phyloP scores from a whole-genome alignment of 768 basidiomycete species.

The Pholiota molesta region DNA sequence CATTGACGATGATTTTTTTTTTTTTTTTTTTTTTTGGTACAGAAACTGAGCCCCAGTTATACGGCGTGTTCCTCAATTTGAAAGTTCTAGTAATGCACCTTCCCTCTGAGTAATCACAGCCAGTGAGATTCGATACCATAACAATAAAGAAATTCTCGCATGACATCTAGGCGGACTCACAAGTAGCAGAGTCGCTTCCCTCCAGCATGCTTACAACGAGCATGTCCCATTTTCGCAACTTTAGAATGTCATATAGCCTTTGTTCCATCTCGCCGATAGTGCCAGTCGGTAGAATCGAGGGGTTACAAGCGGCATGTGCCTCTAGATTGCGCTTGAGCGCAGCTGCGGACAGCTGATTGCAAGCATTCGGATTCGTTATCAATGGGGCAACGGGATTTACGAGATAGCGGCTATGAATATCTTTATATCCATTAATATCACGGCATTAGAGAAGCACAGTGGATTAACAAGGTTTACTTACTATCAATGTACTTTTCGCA shows the following conservation, averaged over 20 bases:
- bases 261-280: conserved; percentile 51
- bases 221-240: conserved; percentile 51
- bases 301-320: conserved; percentile 54
- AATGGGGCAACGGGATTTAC: conserved; percentile 51
- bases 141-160: background rate
- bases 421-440: conserved; percentile 29
- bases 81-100: too few species aligned
- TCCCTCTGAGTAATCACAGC: too few species aligned
- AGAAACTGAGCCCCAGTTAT: too few species aligned
- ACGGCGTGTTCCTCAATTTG: too few species aligned
- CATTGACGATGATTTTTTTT: too few species aligned
- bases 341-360: conserved; percentile 42
- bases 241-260: conserved; percentile 48
- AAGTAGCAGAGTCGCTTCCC: conserved; percentile 7
- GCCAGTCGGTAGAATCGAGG: conserved; percentile 46
- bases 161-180: background rate
- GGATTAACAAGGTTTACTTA: conserved; percentile 28
- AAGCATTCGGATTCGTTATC: conserved; percentile 44
- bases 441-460: background rate
- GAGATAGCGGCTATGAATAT: conserved; percentile 49
- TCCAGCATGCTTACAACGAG: conserved; percentile 44
- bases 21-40: too few species aligned
- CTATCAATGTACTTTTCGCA: conserved; percentile 60
- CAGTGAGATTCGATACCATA: too few species aligned
- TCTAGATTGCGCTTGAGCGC: conserved; percentile 60